phyloP scores from a whole-genome alignment of 352 stramenopile species.

The Hyaloperonospora arabidopsidis region DNA sequence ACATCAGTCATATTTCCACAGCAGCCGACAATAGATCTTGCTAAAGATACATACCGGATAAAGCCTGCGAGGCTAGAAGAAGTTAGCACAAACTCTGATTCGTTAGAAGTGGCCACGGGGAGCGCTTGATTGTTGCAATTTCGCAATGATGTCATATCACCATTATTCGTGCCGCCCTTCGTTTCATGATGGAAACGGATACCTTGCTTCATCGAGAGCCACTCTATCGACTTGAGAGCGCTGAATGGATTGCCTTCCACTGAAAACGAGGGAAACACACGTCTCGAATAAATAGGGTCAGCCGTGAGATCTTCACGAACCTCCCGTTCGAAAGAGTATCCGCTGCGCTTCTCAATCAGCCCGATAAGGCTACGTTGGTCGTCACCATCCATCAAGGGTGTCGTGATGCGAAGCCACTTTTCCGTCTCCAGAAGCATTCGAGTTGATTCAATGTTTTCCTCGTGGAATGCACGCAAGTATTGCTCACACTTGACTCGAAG shows the following conservation, averaged over 20 bases:
- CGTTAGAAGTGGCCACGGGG: constrained; percentile 28
- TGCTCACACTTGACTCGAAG: constrained; percentile 77
- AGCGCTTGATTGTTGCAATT: constrained; percentile 17
- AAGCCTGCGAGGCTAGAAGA: constrained; percentile 66
- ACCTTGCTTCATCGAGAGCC: constrained; percentile 53
- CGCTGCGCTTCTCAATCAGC: constrained; percentile 73
- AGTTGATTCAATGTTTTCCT: constrained; percentile 75
- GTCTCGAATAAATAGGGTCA: constrained; percentile 59
- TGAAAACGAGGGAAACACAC: constrained; percentile 60
- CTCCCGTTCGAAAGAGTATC: constrained; percentile 56
- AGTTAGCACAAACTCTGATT: constrained; percentile 60
- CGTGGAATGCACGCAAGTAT: constrained; percentile 69
- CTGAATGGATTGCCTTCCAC: constrained; percentile 58
- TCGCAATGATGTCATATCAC: constrained; percentile 7
- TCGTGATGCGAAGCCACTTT: constrained; percentile 70
- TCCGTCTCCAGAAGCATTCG: constrained; percentile 83
- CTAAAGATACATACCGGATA: constrained; percentile 37
- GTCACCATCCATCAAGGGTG: constrained; percentile 37
- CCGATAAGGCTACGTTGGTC: constrained; percentile 41
- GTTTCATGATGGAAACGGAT: constrained; percentile 41
- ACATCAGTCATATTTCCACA: constrained; percentile 1
- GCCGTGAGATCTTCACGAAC: constrained; percentile 31
- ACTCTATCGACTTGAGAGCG: constrained; percentile 38
- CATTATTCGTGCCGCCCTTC: constrained; percentile 1
- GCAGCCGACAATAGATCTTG: not conserved